Conservation (phyloP, 192 early-diverging fungal species). For the Backusella liffmaniae region DNA sequence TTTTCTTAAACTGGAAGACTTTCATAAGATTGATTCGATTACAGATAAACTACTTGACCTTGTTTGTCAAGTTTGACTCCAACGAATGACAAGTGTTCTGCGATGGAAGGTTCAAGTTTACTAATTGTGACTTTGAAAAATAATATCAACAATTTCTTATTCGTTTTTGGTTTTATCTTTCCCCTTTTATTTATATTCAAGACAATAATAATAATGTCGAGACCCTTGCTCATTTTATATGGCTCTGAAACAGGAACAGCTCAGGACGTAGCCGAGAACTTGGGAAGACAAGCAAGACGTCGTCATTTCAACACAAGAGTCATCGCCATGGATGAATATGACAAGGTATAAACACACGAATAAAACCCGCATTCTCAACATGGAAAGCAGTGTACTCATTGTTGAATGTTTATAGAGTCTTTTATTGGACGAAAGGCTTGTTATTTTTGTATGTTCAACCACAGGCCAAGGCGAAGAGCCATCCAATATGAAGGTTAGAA, state of each 20-base stretch:
- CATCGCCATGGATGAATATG: conserved; percentile 77
- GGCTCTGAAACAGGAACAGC: conserved; percentile 93
- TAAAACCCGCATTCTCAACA: neutral
- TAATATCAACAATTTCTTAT: neutral
- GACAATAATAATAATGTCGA: neutral
- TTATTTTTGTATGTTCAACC: conserved; percentile 88
- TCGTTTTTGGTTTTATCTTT: neutral
- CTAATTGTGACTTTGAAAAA: no score
- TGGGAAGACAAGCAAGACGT: conserved; percentile 75
- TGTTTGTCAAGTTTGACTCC: no score
- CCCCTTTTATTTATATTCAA: neutral
- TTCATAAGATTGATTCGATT: no score
- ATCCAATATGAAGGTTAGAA: conserved; percentile 81
- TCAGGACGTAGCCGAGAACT: conserved; percentile 84
- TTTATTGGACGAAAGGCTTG: conserved; percentile 58
- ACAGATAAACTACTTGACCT: no score
- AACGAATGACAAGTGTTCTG: no score
- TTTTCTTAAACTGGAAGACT: no score
- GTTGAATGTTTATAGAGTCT: conserved; percentile 37
- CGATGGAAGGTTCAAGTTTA: no score
- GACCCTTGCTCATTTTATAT: conserved; percentile 74
- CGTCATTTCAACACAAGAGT: conserved; percentile 66
- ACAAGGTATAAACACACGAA: conserved; percentile 40
- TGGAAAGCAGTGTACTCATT: neutral
- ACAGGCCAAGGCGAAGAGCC: conserved; percentile 94